Evolutionary conservation across 2,329 filamentous ascomycete species (phyloP).

Genomic region (Capronia epimyces): DNA sequence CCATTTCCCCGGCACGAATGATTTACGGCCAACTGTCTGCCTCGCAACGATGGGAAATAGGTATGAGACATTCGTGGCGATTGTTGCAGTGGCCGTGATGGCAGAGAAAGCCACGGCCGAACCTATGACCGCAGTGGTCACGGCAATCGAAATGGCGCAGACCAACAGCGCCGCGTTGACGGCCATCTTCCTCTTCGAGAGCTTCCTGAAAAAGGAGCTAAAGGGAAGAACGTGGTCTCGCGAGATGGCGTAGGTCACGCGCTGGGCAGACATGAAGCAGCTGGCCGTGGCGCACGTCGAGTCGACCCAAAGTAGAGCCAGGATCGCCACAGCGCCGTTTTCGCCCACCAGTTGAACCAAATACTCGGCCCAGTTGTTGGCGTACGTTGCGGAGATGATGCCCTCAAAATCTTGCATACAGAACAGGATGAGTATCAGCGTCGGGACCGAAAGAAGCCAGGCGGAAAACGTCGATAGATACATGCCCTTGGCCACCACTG

Average conservation of each 20-base stretch:
- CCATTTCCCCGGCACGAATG: conserved; percentile 36
- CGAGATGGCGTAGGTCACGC: conserved; percentile 40
- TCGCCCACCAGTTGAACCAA: conserved; percentile 37
- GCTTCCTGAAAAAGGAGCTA: conserved; percentile 34
- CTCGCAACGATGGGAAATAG: conserved; percentile 39
- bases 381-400: conserved; percentile 34
- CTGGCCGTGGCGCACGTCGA: conserved; percentile 36
- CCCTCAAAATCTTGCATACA: conserved; percentile 40
- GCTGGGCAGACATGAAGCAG: conserved; percentile 39
- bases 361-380: conserved; percentile 41
- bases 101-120: conserved; percentile 37
- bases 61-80: conserved; percentile 39
- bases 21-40: conserved; percentile 36
- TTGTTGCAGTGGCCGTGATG: conserved; percentile 38
- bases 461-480: conserved; percentile 36
- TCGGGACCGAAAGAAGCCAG: conserved; percentile 38
- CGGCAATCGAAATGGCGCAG: conserved; percentile 31
- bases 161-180: conserved; percentile 37
- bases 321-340: conserved; percentile 35
- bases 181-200: conserved; percentile 35
- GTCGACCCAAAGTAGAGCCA: conserved; percentile 38
- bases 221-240: conserved; percentile 39
- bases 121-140: conserved; percentile 37
- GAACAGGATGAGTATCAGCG: conserved; percentile 38
- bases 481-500: conserved; percentile 38